Evolutionary conservation across 2,329 filamentous ascomycete species (phyloP).

Genomic region (Claviceps capensis): DNA sequence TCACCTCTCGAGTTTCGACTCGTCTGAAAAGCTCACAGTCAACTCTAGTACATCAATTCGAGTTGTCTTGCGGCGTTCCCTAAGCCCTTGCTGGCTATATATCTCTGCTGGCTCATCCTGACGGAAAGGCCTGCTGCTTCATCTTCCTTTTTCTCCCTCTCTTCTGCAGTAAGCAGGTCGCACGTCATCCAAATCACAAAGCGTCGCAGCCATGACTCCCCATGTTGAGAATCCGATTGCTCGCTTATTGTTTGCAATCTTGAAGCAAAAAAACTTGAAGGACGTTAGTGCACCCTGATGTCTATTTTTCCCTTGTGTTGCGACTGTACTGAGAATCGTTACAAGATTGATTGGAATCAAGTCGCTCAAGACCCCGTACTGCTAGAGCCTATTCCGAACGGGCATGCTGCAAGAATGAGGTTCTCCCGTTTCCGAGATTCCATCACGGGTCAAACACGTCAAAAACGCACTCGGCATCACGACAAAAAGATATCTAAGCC

Average conservation of each 20-base stretch:
- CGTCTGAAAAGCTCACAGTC: neutral
- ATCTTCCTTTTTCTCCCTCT: neutral
- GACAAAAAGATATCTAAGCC: conserved; percentile 33
- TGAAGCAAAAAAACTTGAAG: conserved; percentile 46
- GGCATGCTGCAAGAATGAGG: conserved; percentile 47
- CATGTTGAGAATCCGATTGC: conserved; percentile 44
- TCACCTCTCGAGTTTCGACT: neutral
- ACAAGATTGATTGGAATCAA: conserved; percentile 44
- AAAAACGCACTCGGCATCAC: conserved; percentile 29
- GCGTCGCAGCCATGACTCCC: conserved; percentile 28
- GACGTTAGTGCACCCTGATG: conserved; percentile 31
- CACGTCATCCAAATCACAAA: neutral
- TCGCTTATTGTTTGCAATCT: conserved; percentile 44
- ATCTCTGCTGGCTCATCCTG: neutral
- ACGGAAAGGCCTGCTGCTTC: neutral
- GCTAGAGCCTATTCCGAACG: conserved; percentile 40
- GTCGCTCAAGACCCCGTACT: conserved; percentile 42
- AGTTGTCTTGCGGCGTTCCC: neutral
- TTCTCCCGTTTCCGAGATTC: conserved; percentile 38
- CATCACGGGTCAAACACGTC: conserved; percentile 34
- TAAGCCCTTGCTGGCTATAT: neutral
- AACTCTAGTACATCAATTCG: neutral
- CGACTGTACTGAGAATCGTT: neutral
- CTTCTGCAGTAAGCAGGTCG: neutral
- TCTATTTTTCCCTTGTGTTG: neutral